Base-by-base conservation (phyloP, 495 filamentous ascomycete genomes). In the Neurospora sp. region DNA sequence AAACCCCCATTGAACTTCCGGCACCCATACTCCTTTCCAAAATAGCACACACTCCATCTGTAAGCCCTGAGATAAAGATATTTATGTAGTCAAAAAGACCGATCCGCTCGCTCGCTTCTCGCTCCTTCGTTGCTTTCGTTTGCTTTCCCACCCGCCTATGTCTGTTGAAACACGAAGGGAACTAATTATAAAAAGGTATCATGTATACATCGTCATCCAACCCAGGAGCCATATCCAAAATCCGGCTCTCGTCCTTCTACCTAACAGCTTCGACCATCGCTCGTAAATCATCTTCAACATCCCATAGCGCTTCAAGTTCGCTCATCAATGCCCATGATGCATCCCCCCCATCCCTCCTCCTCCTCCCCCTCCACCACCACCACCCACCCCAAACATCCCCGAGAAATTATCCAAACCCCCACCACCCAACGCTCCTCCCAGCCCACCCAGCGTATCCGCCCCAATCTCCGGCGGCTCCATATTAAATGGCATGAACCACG, bases 401-500 rank as follows among this genome's bases (percentile, higher is more conserved):
- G 75, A 77, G 44, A 85, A 85, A 10, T 76, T 80, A 70, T 84
- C 83, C 60, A 84, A 71, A 18, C 73, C 74, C 4, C 79, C 82
- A 18, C 77, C 82, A 42, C 81, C 79, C 14, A 82, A 79, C 9
- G 78, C 76, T 7, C 81, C 84, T 35, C 54, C 54, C 16, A 66
- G 27, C 1, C 54, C 54, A 3, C 54, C 27, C 6, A 66, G 27
- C 35, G 84, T 72, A 16, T 90, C 88, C 40, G 86, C 84, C 16
- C 86, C 87, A 31, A 90, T 80, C 71, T 88, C 87, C 31, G 89
- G 89, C 71, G 92, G 93, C 75, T 94, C 92, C 83, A 95, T 89
- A 78, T 97, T 98, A 83, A 97, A 98, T 3, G 95, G 95, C 84
- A 97, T 90, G 82, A 97, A 97, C 95, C 95, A 98, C 31, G 94